phyloP scores from a whole-genome alignment of 2,329 filamentous ascomycete species.

The Cytospora piceicola region DNA sequence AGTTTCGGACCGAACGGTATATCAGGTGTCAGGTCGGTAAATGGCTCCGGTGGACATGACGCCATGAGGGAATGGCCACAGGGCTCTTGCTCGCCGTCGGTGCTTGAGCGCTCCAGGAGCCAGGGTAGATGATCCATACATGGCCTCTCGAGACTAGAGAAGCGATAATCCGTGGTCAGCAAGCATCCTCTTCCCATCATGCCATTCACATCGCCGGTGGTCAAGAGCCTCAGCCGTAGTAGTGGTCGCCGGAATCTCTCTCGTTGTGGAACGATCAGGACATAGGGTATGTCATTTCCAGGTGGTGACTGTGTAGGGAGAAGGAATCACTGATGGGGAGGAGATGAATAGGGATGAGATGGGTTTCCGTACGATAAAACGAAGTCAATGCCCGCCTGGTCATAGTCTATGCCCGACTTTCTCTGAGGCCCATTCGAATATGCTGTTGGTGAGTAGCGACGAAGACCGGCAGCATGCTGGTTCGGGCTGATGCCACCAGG shows the following conservation, averaged over 20 bases:
- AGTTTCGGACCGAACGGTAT: constrained; percentile 57
- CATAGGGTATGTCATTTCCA: constrained; percentile 8
- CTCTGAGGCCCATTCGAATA: constrained; percentile 38
- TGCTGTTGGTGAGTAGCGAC: constrained; percentile 39
- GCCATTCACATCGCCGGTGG: constrained; percentile 10
- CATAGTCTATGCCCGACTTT: constrained; percentile 64
- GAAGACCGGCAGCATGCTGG: constrained; percentile 37
- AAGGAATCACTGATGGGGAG: constrained; percentile 58
- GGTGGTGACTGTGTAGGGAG: constrained; percentile 7
- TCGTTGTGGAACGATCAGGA: constrained; percentile 12
- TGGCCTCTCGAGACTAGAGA: constrained; percentile 80
- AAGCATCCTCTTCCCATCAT: constrained; percentile 8
- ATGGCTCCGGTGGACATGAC: constrained; percentile 76
- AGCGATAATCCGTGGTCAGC: constrained; percentile 20
- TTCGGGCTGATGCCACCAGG: constrained; percentile 29
- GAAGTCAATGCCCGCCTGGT: constrained; percentile 86
- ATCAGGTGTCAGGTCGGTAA: constrained; percentile 52
- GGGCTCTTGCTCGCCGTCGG: constrained; percentile 64
- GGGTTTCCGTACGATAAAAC: constrained; percentile 80
- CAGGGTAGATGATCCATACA: constrained; percentile 92
- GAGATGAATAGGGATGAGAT: constrained; percentile 68
- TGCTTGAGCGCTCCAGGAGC: constrained; percentile 64
- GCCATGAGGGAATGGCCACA: constrained; percentile 95
- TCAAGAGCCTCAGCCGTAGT: constrained; percentile 9
- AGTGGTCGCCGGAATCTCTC: constrained; percentile 13